Evolutionary conservation across 495 filamentous ascomycete genomes (phyloP), one percentile per base, ranked within the genome.

Genomic region (Penicillium salamii): DNA sequence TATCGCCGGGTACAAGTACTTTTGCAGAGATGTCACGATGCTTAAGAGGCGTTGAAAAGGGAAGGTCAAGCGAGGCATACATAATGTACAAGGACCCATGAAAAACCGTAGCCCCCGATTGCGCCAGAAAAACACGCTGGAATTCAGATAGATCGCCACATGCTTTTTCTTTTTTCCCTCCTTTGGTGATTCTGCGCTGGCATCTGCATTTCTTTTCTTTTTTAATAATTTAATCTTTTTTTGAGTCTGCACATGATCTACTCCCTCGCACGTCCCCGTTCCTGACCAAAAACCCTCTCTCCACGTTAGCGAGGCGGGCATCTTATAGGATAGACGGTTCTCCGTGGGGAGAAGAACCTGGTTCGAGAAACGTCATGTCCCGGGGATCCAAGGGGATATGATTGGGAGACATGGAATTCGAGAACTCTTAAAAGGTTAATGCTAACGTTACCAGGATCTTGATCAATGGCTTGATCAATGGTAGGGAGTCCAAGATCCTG

Each of bases 231-330:
- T 62, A 56, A 7, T 29, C 39, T 31, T 21, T 48, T 39, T 29
- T 21, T 29, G 6, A 24, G 19, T 38, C 45, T 47, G 50, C 50
- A 52, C 55, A 52, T 63, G 53, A 62, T 62, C 55, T 59, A 23
- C 45, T 49, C 34, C 18, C 41, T 50, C 46, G 55, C 59, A 62
- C 55, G 50, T 59, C 59, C 50, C 46, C 17, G 60, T 63, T 45
- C 59, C 59, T 63, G 57, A 53, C 33, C 41, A 23, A 19, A 20
- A 53, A 26, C 37, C 24, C 7, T 43, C 19, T 24, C 53, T 50
- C 35, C 52, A 45, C 39, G 40, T 33, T 24, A 24, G 13, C 12
- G 15, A 31, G 23, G 4, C 23, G 24, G 24, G 19, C 8, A 11
- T 48, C 43, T 38, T 3, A 20, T 39, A 40, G 40, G 42, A 24